phyloP scores from a whole-genome alignment of 768 basidiomycete genomes.

The Tricholoma terreum region DNA sequence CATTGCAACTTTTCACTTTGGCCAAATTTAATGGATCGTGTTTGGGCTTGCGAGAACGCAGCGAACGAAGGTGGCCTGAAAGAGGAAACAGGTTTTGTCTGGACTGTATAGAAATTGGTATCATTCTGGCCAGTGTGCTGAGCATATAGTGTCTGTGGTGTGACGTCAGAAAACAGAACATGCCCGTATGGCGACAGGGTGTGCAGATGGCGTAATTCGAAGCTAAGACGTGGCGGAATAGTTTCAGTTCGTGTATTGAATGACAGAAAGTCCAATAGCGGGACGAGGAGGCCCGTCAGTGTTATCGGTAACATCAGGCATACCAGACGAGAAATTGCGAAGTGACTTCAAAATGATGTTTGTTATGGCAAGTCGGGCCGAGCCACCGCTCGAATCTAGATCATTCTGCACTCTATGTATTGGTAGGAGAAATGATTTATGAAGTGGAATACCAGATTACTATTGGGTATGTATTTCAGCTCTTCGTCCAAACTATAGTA shows the following conservation, averaged over 20 bases:
- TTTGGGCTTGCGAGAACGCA: constrained; percentile 40
- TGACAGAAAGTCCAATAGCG: constrained; percentile 34
- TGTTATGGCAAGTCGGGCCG: neutral
- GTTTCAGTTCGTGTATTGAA: neutral
- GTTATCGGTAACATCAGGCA: constrained; percentile 49
- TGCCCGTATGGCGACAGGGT: constrained; percentile 47
- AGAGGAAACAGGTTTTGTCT: constrained; percentile 34
- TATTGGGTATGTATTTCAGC: neutral
- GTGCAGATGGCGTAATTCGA: constrained; percentile 63
- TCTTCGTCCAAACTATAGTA: neutral
- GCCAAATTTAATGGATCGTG: constrained; percentile 42
- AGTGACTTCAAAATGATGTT: too few relatives aligned
- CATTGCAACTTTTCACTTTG: constrained; percentile 53
- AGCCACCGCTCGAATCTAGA: neutral
- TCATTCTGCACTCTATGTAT: neutral
- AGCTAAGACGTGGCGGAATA: constrained; percentile 28
- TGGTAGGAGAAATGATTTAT: neutral
- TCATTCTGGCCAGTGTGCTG: constrained; percentile 2
- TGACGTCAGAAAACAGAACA: constrained; percentile 55
- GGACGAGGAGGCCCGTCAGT: constrained; percentile 47
- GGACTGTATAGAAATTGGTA: constrained; percentile 33
- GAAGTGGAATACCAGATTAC: neutral
- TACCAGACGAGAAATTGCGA: constrained; percentile 19
- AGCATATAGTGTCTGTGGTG: constrained; percentile 10
- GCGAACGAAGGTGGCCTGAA: constrained; percentile 49